These are phyloP conservation scores for Oryza australiensis DNA, from an alignment of 176 grass and related monocot species.

Conservation along the genomic window DNA sequence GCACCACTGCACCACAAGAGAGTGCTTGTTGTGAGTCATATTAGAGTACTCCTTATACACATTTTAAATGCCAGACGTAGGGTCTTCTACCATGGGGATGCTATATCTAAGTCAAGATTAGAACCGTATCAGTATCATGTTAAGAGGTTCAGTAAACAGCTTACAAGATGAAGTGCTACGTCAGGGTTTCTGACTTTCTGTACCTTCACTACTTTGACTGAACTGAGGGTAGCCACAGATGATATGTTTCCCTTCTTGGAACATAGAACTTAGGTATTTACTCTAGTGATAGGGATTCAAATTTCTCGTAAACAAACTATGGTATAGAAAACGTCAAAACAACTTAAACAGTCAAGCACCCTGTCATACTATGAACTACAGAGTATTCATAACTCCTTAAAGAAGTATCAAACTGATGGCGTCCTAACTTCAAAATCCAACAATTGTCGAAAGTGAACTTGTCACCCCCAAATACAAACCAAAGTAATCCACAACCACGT, in stretches of 20 bases:
- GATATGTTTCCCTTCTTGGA: not conserved
- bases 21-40: not conserved
- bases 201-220: not conserved
- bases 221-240: constrained; percentile 9
- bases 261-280: not conserved
- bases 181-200: not conserved
- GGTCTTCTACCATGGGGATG: not conserved
- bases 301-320: not conserved
- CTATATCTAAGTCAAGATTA: constrained; percentile 17
- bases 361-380: constrained; percentile 9
- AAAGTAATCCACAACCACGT: not conserved
- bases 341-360: not conserved
- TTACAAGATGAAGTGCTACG: not conserved
- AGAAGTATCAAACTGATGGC: not conserved
- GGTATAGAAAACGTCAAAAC: not conserved
- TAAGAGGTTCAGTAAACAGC: not conserved
- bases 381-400: not conserved
- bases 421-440: not conserved
- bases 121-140: not conserved
- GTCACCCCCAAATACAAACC: not conserved
- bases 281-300: not conserved
- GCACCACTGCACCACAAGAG: not conserved
- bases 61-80: not conserved
- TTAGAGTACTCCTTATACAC: not conserved
- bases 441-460: not conserved